phyloP scores from a whole-genome alignment of 495 filamentous ascomycete genomes.

The Thermochaetoides thermophila region DNA sequence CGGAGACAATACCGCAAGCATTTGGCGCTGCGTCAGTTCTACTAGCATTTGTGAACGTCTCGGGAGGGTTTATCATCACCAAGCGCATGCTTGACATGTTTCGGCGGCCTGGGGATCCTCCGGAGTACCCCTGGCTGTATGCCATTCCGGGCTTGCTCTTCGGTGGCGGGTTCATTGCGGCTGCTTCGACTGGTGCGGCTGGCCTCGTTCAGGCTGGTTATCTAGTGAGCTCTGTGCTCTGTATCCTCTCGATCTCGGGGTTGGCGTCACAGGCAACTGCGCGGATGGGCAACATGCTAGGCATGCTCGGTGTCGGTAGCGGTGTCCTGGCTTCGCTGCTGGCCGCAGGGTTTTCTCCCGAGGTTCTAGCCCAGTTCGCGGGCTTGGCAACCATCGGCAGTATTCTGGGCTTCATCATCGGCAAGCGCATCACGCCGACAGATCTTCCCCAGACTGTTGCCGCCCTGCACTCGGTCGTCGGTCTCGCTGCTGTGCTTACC shows the following conservation, averaged over 20 bases:
- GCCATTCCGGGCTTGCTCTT: constrained; percentile 59
- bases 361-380: constrained; percentile 57
- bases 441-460: constrained; percentile 72
- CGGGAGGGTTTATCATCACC: constrained; percentile 70
- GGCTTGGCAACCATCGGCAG: constrained; percentile 54
- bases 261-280: constrained; percentile 65
- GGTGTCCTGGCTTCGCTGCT: constrained; percentile 64
- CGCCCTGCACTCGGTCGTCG: constrained; percentile 68
- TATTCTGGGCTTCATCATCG: constrained; percentile 48
- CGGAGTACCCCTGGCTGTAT: constrained; percentile 74
- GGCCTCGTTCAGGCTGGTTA: constrained; percentile 73
- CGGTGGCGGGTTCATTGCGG: constrained; percentile 59
- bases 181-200: constrained; percentile 60
- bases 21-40: constrained; percentile 66
- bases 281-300: constrained; percentile 63
- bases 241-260: constrained; percentile 57
- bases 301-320: constrained; percentile 62
- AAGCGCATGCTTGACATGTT: constrained; percentile 93
- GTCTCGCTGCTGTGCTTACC: constrained; percentile 65
- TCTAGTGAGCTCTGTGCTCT: constrained; percentile 61
- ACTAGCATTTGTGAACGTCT: constrained; percentile 68
- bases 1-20: constrained; percentile 57
- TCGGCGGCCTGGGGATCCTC: constrained; percentile 60
- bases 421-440: constrained; percentile 68
- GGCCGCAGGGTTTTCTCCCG: constrained; percentile 61